A percentile compares a stretch with the other conserved stretches of the same genome.
Evolutionary conservation across 2,329 filamentous ascomycete species (phyloP).

Genomic region (Fusarium chlamydosporum): DNA sequence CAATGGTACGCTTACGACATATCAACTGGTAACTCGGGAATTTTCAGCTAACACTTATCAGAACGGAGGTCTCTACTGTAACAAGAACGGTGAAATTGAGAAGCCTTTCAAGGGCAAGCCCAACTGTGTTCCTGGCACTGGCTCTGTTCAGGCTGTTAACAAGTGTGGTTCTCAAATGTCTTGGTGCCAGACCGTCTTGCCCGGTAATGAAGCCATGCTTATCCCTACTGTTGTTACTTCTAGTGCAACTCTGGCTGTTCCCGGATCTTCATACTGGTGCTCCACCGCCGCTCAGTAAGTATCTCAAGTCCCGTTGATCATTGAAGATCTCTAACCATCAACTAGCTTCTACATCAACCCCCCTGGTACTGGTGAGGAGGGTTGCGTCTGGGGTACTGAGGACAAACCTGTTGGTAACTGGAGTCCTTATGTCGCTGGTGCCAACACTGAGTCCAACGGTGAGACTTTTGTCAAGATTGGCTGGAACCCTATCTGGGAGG

Average conservation of each 20-base stretch:
- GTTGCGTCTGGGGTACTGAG: slow-evolving; percentile 79
- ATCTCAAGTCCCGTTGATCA: slow-evolving; percentile 8
- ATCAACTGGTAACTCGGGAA: not conserved
- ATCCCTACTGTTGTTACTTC: slow-evolving; percentile 79
- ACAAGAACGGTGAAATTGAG: slow-evolving; percentile 72
- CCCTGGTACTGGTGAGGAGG: slow-evolving; percentile 74
- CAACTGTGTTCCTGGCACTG: slow-evolving; percentile 79
- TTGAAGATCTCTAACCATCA: slow-evolving; percentile 53
- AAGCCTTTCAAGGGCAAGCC: slow-evolving; percentile 78
- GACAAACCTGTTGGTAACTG: slow-evolving; percentile 79
- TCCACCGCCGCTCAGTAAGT: slow-evolving; percentile 80
- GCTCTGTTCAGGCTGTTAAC: slow-evolving; percentile 75
- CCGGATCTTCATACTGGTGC: slow-evolving; percentile 78
- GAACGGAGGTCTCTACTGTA: slow-evolving; percentile 82
- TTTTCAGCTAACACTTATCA: slow-evolving; percentile 52
- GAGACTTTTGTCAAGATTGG: slow-evolving; percentile 81
- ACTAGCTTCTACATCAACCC: slow-evolving; percentile 82
- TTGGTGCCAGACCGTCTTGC: slow-evolving; percentile 84
- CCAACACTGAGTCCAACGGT: slow-evolving; percentile 76
- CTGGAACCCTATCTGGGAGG: slow-evolving; percentile 81
- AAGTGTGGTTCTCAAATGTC: slow-evolving; percentile 73
- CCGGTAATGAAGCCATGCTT: slow-evolving; percentile 85
- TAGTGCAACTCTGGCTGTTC: slow-evolving; percentile 75
- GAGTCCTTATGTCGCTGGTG: slow-evolving; percentile 81
- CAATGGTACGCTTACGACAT: slow-evolving; percentile 70